Percentiles rank a stretch among this genome's conserved stretches.
Evolutionary conservation across 345 rosid genomes (phyloP).

Genomic region (Leavenworthia alabamica): DNA sequence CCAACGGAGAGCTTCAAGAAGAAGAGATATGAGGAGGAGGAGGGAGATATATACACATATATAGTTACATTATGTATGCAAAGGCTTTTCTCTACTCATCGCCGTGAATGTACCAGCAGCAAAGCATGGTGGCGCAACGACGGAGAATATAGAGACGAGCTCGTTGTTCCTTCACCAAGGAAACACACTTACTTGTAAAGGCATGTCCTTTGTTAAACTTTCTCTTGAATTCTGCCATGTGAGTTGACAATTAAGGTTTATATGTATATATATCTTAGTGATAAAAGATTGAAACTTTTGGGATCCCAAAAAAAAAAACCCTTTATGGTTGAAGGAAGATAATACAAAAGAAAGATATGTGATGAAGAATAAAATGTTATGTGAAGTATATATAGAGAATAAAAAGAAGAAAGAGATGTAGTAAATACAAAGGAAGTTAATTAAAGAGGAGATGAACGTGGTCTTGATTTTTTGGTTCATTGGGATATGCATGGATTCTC

Average conservation of each 20-base stretch:
- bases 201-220: slow-evolving; percentile 37
- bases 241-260: slow-evolving; percentile 10
- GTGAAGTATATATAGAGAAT: slow-evolving; percentile 25
- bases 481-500: slow-evolving; percentile 32
- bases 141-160: slow-evolving; percentile 64
- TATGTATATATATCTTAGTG: not conserved
- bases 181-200: slow-evolving; percentile 63
- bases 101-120: slow-evolving; percentile 67
- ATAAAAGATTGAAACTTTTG: not conserved
- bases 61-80: not conserved
- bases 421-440: slow-evolving; percentile 34
- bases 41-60: not conserved
- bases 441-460: slow-evolving; percentile 44
- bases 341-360: slow-evolving; percentile 1
- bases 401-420: slow-evolving; percentile 27
- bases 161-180: slow-evolving; percentile 59
- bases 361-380: slow-evolving; percentile 7
- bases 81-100: slow-evolving; percentile 39
- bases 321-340: slow-evolving; percentile 38
- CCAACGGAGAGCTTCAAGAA: slow-evolving; percentile 16
- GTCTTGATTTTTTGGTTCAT: slow-evolving; percentile 31
- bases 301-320: not conserved
- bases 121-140: slow-evolving; percentile 81
- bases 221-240: slow-evolving; percentile 41
- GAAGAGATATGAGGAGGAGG: not conserved